These are phyloP conservation scores for Cerioporus squamosus DNA, from an alignment of 1,284 basidiomycete genomes.

Conservation along the genomic window DNA sequence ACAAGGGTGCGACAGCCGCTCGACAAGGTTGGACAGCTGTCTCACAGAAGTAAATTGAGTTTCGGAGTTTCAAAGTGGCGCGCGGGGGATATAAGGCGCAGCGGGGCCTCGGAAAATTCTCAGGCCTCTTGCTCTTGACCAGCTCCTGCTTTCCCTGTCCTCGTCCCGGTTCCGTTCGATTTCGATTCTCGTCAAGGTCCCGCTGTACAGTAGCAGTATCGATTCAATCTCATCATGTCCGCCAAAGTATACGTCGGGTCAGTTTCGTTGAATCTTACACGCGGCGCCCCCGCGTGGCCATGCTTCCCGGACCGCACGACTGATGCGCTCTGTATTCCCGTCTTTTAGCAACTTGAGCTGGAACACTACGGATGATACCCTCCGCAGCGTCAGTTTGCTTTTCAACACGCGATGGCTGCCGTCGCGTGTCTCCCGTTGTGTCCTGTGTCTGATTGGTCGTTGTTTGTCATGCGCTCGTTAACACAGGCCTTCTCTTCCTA, in stretches of 20 bases:
- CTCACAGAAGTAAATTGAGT: no score
- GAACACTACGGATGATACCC: slow-evolving; percentile 92
- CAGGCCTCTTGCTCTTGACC: slow-evolving; percentile 36
- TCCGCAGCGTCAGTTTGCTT: slow-evolving; percentile 80
- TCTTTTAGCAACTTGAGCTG: slow-evolving; percentile 92
- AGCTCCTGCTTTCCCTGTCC: slow-evolving; percentile 31
- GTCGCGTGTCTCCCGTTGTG: slow-evolving; percentile 42
- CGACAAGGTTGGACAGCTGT: no score
- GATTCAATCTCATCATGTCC: slow-evolving; percentile 52
- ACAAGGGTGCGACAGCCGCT: no score
- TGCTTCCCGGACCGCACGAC: slow-evolving; percentile 27
- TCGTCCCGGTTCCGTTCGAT: slow-evolving; percentile 39
- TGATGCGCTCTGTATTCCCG: slow-evolving; percentile 33
- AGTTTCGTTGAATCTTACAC: slow-evolving; percentile 45
- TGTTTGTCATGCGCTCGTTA: slow-evolving; percentile 28
- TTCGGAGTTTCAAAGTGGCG: no score
- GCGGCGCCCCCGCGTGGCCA: slow-evolving; percentile 16
- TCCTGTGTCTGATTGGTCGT: slow-evolving; percentile 36
- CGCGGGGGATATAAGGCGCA: no score
- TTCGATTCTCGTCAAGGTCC: slow-evolving; percentile 37
- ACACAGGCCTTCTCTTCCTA: slow-evolving; percentile 71
- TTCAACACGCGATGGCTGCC: slow-evolving; percentile 37
- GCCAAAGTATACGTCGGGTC: slow-evolving; percentile 88
- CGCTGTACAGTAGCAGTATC: slow-evolving; percentile 48
- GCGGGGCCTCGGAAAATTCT: background rate